Base-by-base conservation (phyloP, 345 rosid species). In the Arabis alpina region DNA sequence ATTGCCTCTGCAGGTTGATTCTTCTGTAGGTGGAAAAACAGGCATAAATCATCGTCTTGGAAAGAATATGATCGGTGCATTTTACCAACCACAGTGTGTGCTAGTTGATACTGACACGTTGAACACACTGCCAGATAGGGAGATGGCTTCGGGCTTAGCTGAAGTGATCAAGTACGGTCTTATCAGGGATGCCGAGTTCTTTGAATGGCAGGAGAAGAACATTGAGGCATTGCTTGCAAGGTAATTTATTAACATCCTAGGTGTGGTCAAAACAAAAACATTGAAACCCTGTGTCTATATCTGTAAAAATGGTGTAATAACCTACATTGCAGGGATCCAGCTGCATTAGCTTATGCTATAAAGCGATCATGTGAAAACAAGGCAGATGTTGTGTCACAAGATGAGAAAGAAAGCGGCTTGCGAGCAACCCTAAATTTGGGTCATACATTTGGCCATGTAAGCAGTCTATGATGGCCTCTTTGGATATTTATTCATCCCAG, bases 21-120 rank as follows among this genome's bases (percentile, higher is more conserved):
- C 99, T 68, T 95, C 99, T 30, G 97, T 95, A 54, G 99, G 99
- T 65, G 99, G 99, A 32, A 92, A 95, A 85, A 92, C 98, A 27
- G 99, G 98, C 76, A 83, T 92, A 42, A 95, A 95, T 70, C 99
- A 95, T 65, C 77, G 54, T 30, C 98, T 92, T 54, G 99, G 99
- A 66, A 95, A 95, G 87, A 95, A 95, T 72, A 19, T 95, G 88
- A 95, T 92, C 4, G 99, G 99, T 59, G 97, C 99, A 25, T 95
- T 95, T 79, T 90, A 95, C 86, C 99, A 95, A 77, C 99, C 99
- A 64, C 97, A 92, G 70, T 87, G 96, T 75, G 99, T 95, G 48
- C 84, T 92, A 12, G 39, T 95, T 55, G 97, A 95, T 79, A 95
- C 98, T 0, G 88, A 89, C 78, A 95, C 98, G 2, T 80, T 95